Conservation (phyloP, 352 stramenopile genomes). For the Globisporangium paddicum region DNA sequence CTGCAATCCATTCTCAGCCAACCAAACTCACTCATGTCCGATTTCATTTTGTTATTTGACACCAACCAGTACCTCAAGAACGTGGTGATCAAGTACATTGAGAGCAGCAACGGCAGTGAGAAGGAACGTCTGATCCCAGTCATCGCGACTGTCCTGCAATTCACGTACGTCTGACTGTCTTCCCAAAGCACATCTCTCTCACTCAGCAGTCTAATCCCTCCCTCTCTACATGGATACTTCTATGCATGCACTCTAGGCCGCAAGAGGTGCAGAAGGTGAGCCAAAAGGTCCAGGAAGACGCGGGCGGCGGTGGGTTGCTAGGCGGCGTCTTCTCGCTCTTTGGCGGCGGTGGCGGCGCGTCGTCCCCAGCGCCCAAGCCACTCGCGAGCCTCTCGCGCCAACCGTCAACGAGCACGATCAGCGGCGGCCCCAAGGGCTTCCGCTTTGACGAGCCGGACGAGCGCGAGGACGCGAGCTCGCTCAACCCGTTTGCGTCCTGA, state of each 20-base stretch:
- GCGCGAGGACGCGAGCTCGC: constrained; percentile 38
- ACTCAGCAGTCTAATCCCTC: no score
- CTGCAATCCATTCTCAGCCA: not conserved
- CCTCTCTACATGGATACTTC: not conserved
- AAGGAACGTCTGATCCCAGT: constrained; percentile 79
- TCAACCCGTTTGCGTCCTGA: constrained; percentile 67
- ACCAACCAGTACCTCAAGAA: constrained; percentile 76
- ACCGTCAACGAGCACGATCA: constrained; percentile 34
- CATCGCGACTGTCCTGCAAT: constrained; percentile 66
- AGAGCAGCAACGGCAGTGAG: constrained; percentile 63
- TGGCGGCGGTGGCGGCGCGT: constrained; percentile 23
- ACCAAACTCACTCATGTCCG: not conserved
- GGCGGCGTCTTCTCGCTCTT: constrained; percentile 77
- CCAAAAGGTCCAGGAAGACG: constrained; percentile 26
- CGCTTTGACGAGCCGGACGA: constrained; percentile 39
- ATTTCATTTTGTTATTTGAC: constrained; percentile 6
- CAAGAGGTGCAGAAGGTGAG: constrained; percentile 60
- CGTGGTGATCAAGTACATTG: constrained; percentile 83
- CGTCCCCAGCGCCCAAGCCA: constrained; percentile 38
- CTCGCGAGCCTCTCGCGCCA: constrained; percentile 36
- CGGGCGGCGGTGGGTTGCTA: constrained; percentile 40
- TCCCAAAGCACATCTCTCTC: no score
- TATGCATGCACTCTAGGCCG: constrained; percentile 21
- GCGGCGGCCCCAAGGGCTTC: constrained; percentile 22
- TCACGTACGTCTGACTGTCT: constrained; percentile 29